A percentile compares a stretch with the other conserved stretches of the same genome.
Evolutionary conservation across 345 rosid species (phyloP).

Genomic region (Populus davidiana): DNA sequence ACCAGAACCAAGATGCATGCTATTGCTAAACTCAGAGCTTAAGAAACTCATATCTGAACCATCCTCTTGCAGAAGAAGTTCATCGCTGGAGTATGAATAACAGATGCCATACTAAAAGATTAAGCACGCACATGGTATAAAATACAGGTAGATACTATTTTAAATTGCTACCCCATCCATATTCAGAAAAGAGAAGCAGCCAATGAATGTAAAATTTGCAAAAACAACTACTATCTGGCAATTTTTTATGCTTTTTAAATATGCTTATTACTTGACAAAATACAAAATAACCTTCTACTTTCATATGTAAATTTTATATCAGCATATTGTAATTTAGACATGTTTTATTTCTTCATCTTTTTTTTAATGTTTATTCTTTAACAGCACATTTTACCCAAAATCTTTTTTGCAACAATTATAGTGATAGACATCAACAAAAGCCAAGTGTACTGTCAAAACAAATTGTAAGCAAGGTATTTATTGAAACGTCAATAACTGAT

Average conservation of each 20-base stretch:
- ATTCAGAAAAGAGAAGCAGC: neutral
- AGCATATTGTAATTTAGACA: neutral
- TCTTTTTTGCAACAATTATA: neutral
- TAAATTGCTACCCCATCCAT: neutral
- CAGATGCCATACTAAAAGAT: conserved; percentile 4
- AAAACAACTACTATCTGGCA: neutral
- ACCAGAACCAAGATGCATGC: conserved; percentile 64
- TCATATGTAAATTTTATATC: neutral
- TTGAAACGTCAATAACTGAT: neutral
- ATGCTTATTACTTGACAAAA: neutral
- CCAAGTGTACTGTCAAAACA: neutral
- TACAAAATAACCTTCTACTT: neutral
- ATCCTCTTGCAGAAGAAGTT: conserved; percentile 86
- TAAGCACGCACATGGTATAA: neutral
- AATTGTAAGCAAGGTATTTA: neutral
- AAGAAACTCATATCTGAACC: conserved; percentile 51
- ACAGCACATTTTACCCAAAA: neutral
- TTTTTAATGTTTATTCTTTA: neutral
- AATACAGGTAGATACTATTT: neutral
- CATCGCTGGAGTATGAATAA: conserved; percentile 60
- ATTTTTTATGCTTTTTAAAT: neutral
- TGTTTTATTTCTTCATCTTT: too few species aligned
- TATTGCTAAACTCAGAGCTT: conserved; percentile 59
- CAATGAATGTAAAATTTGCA: neutral
- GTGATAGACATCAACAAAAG: neutral